phyloP scores from a whole-genome alignment of 495 filamentous ascomycete species.

The Annulohypoxylon nitens region DNA sequence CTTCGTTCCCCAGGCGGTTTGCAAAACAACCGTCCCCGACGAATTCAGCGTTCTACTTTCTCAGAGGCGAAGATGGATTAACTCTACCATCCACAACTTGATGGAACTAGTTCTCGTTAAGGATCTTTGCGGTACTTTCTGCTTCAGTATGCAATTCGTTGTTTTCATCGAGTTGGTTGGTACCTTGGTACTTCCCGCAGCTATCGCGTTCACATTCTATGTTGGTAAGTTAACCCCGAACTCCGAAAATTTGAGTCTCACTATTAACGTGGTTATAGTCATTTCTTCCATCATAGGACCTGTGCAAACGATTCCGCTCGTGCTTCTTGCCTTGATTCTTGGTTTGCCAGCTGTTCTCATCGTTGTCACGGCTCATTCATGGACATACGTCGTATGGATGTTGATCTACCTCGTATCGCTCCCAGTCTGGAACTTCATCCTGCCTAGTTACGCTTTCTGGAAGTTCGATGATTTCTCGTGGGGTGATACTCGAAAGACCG shows the following conservation, averaged over 20 bases:
- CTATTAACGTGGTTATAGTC: conserved; percentile 64
- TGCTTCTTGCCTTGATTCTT: conserved; percentile 91
- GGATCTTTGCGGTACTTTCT: conserved; percentile 98
- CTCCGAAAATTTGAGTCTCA: background rate
- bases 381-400: conserved; percentile 97
- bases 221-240: conserved; percentile 72
- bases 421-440: conserved; percentile 97
- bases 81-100: conserved; percentile 98
- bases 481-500: conserved; percentile 98
- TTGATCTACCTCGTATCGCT: conserved; percentile 92
- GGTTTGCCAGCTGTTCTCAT: conserved; percentile 94
- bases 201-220: conserved; percentile 97
- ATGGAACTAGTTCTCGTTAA: conserved; percentile 97
- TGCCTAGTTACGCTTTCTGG: conserved; percentile 97
- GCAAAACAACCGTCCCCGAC: conserved; percentile 97
- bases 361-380: conserved; percentile 93
- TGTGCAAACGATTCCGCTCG: conserved; percentile 91
- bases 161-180: conserved; percentile 96
- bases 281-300: conserved; percentile 85
- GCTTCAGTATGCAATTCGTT: conserved; percentile 99
- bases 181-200: conserved; percentile 93
- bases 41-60: conserved; percentile 92
- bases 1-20: conserved; percentile 97
- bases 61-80: conserved; percentile 98
- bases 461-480: conserved; percentile 99